Evolutionary conservation across 192 early-diverging fungal species (phyloP).

Genomic region (Glomus cerebriforme): DNA sequence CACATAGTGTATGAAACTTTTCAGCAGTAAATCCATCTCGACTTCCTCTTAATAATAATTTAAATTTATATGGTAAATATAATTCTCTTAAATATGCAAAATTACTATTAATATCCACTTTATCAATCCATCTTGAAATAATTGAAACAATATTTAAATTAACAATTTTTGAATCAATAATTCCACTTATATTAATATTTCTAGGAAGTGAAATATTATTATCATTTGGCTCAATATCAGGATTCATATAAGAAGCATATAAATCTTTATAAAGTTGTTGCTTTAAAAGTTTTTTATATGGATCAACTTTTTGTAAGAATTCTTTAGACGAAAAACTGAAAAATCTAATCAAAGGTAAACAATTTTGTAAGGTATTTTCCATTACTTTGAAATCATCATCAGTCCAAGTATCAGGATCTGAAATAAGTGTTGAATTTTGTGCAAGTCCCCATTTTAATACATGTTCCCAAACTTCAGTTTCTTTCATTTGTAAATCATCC

Average conservation of each 20-base stretch:
- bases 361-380: neutral
- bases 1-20: neutral
- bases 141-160: neutral
- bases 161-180: neutral
- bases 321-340: neutral
- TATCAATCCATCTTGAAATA: neutral
- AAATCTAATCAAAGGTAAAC: neutral
- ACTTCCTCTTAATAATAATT: neutral
- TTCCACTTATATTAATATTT: neutral
- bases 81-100: neutral
- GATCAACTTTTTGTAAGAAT: neutral
- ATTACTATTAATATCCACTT: neutral
- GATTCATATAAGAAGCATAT: neutral
- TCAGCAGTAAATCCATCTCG: neutral
- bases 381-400: neutral
- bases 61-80: neutral
- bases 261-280: neutral
- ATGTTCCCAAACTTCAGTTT: neutral
- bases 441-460: conserved; percentile 4
- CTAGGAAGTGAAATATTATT: neutral
- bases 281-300: neutral
- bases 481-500: conserved; percentile 1
- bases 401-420: neutral
- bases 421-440: neutral
- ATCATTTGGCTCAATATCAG: neutral